Conservation (phyloP, 768 basidiomycete genomes). For the Leccinum subtestaceum region DNA sequence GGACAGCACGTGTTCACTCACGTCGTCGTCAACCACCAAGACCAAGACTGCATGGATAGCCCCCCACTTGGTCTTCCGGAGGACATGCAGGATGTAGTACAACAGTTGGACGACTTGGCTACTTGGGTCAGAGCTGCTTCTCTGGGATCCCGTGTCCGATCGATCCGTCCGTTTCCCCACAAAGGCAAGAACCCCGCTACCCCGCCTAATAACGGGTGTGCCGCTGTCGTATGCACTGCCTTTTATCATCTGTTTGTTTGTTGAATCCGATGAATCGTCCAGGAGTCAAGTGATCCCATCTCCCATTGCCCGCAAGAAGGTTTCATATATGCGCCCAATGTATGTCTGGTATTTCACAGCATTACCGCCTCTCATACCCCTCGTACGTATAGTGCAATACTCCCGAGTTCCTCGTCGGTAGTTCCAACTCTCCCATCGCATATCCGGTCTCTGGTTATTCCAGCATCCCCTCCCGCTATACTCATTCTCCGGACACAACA, state of each 20-base stretch:
- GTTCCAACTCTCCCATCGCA: constrained; percentile 30
- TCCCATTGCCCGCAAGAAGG: constrained; percentile 7
- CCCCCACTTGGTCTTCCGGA: constrained; percentile 20
- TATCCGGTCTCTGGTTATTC: constrained; percentile 31
- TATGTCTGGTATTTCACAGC: constrained; percentile 9
- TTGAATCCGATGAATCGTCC: constrained; percentile 5
- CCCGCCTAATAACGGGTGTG: neutral
- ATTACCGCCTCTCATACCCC: neutral
- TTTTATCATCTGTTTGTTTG: neutral
- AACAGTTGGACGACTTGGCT: constrained; percentile 29
- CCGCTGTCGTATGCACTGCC: constrained; percentile 12
- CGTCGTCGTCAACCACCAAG: constrained; percentile 7
- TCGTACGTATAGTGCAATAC: constrained; percentile 15
- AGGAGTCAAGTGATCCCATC: constrained; percentile 10
- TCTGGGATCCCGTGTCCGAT: neutral
- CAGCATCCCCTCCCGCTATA: constrained; percentile 21
- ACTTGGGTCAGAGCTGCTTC: constrained; percentile 25
- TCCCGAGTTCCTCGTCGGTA: constrained; percentile 33
- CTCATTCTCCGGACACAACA: neutral
- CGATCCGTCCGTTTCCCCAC: constrained; percentile 2
- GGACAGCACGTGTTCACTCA: constrained; percentile 17
- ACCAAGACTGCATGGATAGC: neutral
- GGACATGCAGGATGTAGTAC: constrained; percentile 28
- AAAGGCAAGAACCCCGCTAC: constrained; percentile 7
- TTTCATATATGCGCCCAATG: constrained; percentile 31